Base-by-base conservation (phyloP, 1,284 basidiomycete genomes). In the Puccinia novopanici region DNA sequence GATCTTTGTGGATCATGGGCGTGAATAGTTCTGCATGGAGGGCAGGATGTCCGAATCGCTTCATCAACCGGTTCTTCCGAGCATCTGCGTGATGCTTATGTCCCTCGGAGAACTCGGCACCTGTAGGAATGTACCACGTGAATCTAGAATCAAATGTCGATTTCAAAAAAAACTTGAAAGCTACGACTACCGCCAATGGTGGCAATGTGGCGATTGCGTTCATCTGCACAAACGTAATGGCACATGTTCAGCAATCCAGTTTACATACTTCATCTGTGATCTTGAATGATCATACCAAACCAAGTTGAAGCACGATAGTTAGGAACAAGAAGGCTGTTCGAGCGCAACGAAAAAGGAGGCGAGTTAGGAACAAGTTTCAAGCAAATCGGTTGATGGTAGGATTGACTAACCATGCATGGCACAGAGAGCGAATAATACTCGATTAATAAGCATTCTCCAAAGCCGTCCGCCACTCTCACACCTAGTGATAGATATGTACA, bases 31-130 rank as follows among this genome's bases (percentile, higher is more conserved):
- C 92, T 22, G 89, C 86, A 83, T 93, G 89, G 59, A 95, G 87
- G 8, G 92, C 90, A 0, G 93, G 93, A 85, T 95, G 93, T 3
- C 92, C 93, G 85, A 94, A 95, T 27, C 93, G 91, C 85, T 90
- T 92, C 86, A 90, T 90, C 17, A 95, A 88, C 50, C 92, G 89
- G 84, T 92, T 89, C 80, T 90, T 89, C 55, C 88, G 88, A 77
- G 88, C 87, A 85, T 94, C 93, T 4, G 89, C 88, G 9, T 92
- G 92, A 84, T 93, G 89, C 0, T 92, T 87, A 82, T 91, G 90
- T 61, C 91, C 91, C 30, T 88, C 84, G n/a, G 88, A 88, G 57
- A 93, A 87, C 85, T 94, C 93, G 0, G 90, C 87, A 67, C 91
- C 89, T 2, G 89, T 89, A 0, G 93, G 92, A 22, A 89, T 89